Conservation (phyloP, 1,139 yeast genomes). For the Lodderomyces beijingensis region DNA sequence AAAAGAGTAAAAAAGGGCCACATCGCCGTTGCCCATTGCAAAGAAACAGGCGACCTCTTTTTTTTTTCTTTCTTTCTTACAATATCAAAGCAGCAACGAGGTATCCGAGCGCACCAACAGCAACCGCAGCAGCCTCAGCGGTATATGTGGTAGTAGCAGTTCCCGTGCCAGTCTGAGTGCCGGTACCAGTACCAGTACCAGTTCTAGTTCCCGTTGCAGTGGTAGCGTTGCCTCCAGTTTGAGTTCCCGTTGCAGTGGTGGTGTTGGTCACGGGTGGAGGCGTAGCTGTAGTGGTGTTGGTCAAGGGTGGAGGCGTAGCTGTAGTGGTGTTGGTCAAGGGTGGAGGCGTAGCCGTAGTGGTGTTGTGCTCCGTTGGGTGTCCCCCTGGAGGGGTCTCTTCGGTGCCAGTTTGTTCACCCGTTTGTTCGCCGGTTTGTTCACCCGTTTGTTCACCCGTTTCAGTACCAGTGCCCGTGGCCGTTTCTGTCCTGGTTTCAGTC, state of each 20-base stretch:
- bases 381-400: slow-evolving; percentile 3
- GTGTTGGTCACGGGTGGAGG: slow-evolving; percentile 1
- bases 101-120: slow-evolving; percentile 11
- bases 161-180: slow-evolving; percentile 3
- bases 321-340: slow-evolving; percentile 1
- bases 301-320: slow-evolving; percentile 1
- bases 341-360: slow-evolving; percentile 1
- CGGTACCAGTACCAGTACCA: slow-evolving; percentile 3
- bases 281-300: background rate
- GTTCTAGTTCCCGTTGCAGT: slow-evolving; percentile 1
- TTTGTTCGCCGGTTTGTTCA: background rate
- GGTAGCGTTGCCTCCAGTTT: slow-evolving; percentile 1
- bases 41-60: too few species aligned
- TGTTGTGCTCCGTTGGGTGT: slow-evolving; percentile 2
- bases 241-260: slow-evolving; percentile 1
- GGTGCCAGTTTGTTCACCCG: slow-evolving; percentile 1
- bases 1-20: too few species aligned
- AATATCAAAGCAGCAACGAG: slow-evolving; percentile 7
- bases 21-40: too few species aligned
- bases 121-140: slow-evolving; percentile 8
- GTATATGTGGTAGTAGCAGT: slow-evolving; percentile 7
- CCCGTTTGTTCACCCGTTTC: background rate
- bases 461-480: slow-evolving; percentile 1
- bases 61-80: too few species aligned
- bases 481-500: background rate